Evolutionary conservation across 2,329 filamentous ascomycete genomes (phyloP).

Genomic region (Venturia oleaginea): DNA sequence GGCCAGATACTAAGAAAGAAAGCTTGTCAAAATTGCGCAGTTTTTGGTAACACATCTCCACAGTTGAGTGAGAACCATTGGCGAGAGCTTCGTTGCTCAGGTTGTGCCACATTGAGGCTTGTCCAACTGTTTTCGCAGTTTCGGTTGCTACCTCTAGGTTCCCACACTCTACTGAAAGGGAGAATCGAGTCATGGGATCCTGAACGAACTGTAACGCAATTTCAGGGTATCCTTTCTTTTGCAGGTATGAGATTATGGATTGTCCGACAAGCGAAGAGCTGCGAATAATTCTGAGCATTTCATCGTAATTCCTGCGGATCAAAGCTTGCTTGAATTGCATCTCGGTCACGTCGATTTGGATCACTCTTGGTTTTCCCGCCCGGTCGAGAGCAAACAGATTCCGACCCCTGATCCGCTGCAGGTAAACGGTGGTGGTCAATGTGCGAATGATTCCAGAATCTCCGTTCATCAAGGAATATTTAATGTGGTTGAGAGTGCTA

Average conservation of each 20-base stretch:
- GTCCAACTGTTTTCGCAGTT: constrained; percentile 93
- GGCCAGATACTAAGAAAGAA: constrained; percentile 87
- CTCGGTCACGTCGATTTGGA: constrained; percentile 93
- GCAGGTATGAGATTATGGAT: constrained; percentile 96
- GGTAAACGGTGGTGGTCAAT: constrained; percentile 91
- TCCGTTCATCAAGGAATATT: constrained; percentile 94
- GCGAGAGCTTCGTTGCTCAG: constrained; percentile 79
- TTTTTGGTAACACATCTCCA: constrained; percentile 99
- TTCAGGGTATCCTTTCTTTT: constrained; percentile 98
- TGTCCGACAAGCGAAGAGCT: constrained; percentile 49
- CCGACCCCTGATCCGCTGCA: constrained; percentile 84
- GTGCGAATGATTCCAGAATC: constrained; percentile 97
- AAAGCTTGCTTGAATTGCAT: constrained; percentile 97
- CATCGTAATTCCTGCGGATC: constrained; percentile 95
- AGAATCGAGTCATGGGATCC: constrained; percentile 92
- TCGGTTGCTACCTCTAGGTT: constrained; percentile 97
- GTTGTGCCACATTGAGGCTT: constrained; percentile 84
- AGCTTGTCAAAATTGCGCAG: constrained; percentile 96
- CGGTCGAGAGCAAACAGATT: constrained; percentile 75
- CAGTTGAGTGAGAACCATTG: constrained; percentile 91
- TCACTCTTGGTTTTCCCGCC: constrained; percentile 78
- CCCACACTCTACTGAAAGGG: constrained; percentile 94
- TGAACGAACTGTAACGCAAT: constrained; percentile 98
- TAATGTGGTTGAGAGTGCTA: constrained; percentile 96
- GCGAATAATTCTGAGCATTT: constrained; percentile 93